phyloP scores from a whole-genome alignment of 1,284 basidiomycete genomes.

The Puccinia brachypodii region DNA sequence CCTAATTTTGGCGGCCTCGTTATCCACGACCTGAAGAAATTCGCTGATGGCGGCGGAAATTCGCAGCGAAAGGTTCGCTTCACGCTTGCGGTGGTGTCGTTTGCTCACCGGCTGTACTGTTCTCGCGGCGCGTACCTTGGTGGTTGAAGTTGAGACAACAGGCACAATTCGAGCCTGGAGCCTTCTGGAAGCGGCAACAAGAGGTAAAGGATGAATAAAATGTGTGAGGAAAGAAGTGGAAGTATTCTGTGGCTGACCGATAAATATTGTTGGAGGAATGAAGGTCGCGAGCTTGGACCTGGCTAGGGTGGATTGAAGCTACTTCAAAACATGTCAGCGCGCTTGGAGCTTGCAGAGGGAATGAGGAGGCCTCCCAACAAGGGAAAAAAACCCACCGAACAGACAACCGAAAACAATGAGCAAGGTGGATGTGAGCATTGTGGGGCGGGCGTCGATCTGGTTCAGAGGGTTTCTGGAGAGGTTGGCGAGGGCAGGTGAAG shows the following conservation, averaged over 20 bases:
- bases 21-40: constrained; percentile 1
- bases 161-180: constrained; percentile 12
- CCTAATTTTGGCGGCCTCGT: constrained; percentile 13
- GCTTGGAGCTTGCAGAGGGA: background rate
- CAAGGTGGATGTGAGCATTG: background rate
- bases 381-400: background rate
- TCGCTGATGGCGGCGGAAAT: constrained; percentile 5
- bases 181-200: background rate
- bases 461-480: background rate
- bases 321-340: background rate
- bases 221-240: background rate
- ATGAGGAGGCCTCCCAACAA: too few relatives aligned
- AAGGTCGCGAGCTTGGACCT: background rate
- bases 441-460: background rate
- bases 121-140: background rate
- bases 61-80: background rate
- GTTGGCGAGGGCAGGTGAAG: background rate
- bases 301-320: background rate
- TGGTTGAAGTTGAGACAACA: background rate
- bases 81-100: background rate
- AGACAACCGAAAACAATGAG: background rate
- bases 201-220: background rate
- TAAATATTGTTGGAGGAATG: constrained; percentile 5
- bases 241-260: background rate
- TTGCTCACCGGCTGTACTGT: constrained; percentile 2